Percentiles rank a stretch among this genome's conserved stretches.
Conservation (phyloP, 179 eudicot genomes). For the Beta macrorhiza region DNA sequence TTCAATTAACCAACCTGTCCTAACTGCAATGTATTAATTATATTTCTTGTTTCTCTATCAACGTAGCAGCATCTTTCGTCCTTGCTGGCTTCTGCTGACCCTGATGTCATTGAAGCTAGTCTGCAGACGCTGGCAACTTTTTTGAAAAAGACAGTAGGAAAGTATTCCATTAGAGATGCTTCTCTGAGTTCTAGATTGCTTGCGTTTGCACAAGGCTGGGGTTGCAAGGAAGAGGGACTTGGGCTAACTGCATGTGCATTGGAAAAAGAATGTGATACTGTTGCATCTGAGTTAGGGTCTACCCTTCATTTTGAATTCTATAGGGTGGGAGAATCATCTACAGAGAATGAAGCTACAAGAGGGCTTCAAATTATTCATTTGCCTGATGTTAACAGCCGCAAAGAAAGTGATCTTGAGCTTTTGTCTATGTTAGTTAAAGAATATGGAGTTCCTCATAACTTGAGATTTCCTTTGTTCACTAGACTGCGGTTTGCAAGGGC, state of each 20-base stretch:
- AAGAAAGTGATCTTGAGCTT: conserved; percentile 78
- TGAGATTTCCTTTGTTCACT: conserved; percentile 84
- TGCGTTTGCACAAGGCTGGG: conserved; percentile 99
- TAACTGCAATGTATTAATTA: not conserved
- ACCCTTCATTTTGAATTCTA: conserved; percentile 96
- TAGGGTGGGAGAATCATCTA: conserved; percentile 49
- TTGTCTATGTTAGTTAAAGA: conserved; percentile 61
- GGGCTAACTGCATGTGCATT: conserved; percentile 88
- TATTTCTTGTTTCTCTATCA: conserved; percentile 8
- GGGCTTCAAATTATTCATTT: conserved; percentile 86
- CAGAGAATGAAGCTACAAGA: conserved; percentile 38
- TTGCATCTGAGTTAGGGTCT: conserved; percentile 66
- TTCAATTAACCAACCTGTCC: not conserved
- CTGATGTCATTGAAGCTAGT: conserved; percentile 94
- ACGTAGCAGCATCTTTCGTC: conserved; percentile 84
- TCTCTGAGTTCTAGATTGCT: conserved; percentile 78
- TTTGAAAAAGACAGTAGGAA: conserved; percentile 86
- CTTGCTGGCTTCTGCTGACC: conserved; percentile 89
- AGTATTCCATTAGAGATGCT: conserved; percentile 71
- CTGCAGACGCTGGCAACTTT: conserved; percentile 90
- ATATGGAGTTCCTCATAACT: conserved; percentile 63
- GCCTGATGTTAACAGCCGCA: conserved; percentile 48
- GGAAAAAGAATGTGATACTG: conserved; percentile 63
- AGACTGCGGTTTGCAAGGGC: conserved; percentile 93
- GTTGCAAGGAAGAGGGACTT: conserved; percentile 96